Base-by-base conservation (phyloP, 2,329 filamentous ascomycete genomes). In the Scedosporium aurantiacum region DNA sequence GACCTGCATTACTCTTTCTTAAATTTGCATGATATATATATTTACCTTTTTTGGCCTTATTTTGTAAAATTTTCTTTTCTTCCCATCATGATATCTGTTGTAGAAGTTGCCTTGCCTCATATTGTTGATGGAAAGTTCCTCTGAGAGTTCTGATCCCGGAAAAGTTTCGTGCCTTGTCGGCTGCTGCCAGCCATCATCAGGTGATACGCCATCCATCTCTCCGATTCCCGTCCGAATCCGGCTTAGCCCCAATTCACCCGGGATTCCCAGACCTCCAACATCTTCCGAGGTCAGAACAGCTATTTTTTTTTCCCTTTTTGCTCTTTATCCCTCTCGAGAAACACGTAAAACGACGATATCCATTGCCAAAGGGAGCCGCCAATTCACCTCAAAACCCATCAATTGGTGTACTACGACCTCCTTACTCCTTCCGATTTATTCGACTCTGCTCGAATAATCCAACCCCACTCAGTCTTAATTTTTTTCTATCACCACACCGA, bases 301-400 rank as follows among this genome's bases (percentile, higher is more conserved):
- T 69, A 66, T 75, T 78, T 78, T 77, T 78, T 76, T 75, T 70
- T 70, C 72, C 23, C 41, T 54, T 27, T 47, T 54, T 27, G 18
- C 18, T 23, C 58, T 68, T 69, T n/a, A 25, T 45, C 57, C 41
- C 21, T 52, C 27, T 6, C 37, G 40, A 43, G 50, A 43, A 61
- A 56, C 21, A 8, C 14, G 41, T 32, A 43, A 45, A 18, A 50
- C 18, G 23, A 43, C n/a, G 12, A 54, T 23, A 21, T 47, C 43
- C n/a, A 47, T 47, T 21, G 18, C 50, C 50, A 54, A 27, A 54
- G 12, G 50, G 50, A 54, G 50, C 50, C 23, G 50, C 50, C 52
- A 61, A 25, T 27, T 18, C 28, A 16, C 14, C 58, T 25, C 64
- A 60, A 64, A 65, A 65, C 58, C 64, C 67, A 72, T 74, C 72